Percentiles rank a stretch among this genome's conserved stretches.
phyloP scores from a whole-genome alignment of 1,284 basidiomycete species.

The Trametes polyzona region DNA sequence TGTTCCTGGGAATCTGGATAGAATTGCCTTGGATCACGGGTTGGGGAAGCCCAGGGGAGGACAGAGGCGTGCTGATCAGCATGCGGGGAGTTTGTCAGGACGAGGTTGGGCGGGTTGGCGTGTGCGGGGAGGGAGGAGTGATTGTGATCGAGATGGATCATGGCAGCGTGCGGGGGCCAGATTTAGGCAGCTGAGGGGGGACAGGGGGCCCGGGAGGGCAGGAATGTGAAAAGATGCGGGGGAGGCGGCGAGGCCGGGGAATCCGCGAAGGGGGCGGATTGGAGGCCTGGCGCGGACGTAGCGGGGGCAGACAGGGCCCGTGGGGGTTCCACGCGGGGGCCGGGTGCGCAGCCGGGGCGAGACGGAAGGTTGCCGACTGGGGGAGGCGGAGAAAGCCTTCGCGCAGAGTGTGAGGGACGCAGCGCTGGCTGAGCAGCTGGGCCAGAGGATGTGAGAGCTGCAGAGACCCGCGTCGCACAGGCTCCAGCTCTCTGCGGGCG shows the following conservation, averaged over 20 bases:
- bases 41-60: constrained; percentile 45
- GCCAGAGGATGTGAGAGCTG: background rate
- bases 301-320: constrained; percentile 15
- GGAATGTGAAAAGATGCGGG: constrained; percentile 27
- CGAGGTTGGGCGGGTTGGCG: constrained; percentile 47
- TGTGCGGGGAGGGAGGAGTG: constrained; percentile 45
- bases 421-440: background rate
- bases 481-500: too few species aligned
- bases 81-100: constrained; percentile 45
- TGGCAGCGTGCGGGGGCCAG: constrained; percentile 36
- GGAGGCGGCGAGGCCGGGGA: constrained; percentile 26
- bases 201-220: constrained; percentile 26
- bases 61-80: constrained; percentile 40
- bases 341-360: constrained; percentile 10
- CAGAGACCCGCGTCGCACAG: background rate
- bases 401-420: background rate
- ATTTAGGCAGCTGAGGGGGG: constrained; percentile 32
- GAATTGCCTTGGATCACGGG: constrained; percentile 37
- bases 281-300: too few species aligned
- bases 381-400: constrained; percentile 1
- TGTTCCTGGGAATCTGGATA: constrained; percentile 37
- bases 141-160: constrained; percentile 68
- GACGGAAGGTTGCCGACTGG: background rate
- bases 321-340: background rate
- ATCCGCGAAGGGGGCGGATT: constrained; percentile 18